These are phyloP conservation scores for Cladobotryum protrusum DNA, from an alignment of 2,329 filamentous ascomycete species.

Conservation along the genomic window DNA sequence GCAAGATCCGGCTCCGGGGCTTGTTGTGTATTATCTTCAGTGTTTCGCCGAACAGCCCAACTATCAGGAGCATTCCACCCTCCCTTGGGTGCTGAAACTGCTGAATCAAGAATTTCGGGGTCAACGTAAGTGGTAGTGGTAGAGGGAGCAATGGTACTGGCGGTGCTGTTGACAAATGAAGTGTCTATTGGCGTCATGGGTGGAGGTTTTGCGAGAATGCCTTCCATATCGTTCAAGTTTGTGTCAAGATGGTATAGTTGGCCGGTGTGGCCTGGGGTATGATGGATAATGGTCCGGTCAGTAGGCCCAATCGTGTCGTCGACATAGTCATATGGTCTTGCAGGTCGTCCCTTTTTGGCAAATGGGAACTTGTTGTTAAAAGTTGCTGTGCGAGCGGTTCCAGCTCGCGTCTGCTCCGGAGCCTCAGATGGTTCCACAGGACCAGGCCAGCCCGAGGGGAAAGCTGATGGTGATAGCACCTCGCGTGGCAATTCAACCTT, in stretches of 20 bases:
- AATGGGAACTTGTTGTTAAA: constrained; percentile 61
- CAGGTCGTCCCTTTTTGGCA: constrained; percentile 47
- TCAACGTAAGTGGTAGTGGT: constrained; percentile 23
- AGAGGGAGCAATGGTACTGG: no score
- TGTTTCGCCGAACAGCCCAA: constrained; percentile 79
- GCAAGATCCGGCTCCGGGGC: constrained; percentile 60
- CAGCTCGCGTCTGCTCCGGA: constrained; percentile 21
- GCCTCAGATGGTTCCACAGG: constrained; percentile 24
- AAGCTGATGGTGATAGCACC: constrained; percentile 33
- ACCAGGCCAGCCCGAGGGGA: constrained; percentile 25
- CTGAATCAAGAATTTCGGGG: constrained; percentile 33
- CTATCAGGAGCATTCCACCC: constrained; percentile 94
- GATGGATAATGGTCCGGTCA: constrained; percentile 50
- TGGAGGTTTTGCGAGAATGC: constrained; percentile 68
- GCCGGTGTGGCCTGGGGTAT: constrained; percentile 41
- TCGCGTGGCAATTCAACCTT: constrained; percentile 39
- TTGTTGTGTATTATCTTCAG: constrained; percentile 56
- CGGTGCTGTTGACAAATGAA: constrained; percentile 36
- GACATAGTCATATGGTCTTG: constrained; percentile 43
- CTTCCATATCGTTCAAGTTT: constrained; percentile 84
- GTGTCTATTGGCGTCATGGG: constrained; percentile 66
- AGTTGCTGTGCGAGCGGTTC: constrained; percentile 37
- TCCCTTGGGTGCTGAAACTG: constrained; percentile 39
- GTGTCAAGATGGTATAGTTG: constrained; percentile 76
- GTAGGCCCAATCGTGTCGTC: constrained; percentile 57